Base-by-base conservation (phyloP, 2,329 filamentous ascomycete genomes). In the Keithomyces neogunnii region DNA sequence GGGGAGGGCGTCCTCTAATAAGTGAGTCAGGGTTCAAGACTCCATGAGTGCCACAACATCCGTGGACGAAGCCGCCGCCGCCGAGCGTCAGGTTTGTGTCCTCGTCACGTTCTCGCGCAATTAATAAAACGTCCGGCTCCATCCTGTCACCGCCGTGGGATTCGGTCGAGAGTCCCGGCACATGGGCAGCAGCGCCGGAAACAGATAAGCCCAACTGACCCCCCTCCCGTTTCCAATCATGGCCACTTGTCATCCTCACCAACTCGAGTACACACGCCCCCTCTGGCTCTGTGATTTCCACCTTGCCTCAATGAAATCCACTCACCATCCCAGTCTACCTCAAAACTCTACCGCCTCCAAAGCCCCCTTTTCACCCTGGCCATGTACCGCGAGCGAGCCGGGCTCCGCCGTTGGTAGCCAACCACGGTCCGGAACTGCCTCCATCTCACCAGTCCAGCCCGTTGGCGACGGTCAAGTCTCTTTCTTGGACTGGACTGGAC, bases 341-440 rank as follows among this genome's bases (percentile, higher is more conserved):
- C 39, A 30, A 56, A 59, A 59, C 56, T 51, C 56, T 59, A 39
- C 51, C 57, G 56, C 54, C 56, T 57, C 54, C 46, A 53, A 53
- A 35, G 47, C 43, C 44, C 49, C 26, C 38, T 46, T 38, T 33
- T 46, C 9, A 30, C 43, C 28, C 47, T 38, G 33, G 30, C 30
- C 30, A 19, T 39, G 47, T 43, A 31, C 31, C 13, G 39, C n/a
- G 10, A 19, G 28, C 31, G 30, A 45, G 19, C 40, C 40, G 28
- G 30, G 26, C 30, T 13, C 29, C 45, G 33, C 45, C 38, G 4
- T 33, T 28, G 29, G 29, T 19, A 39, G 45, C 45, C 45, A 47
- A 47, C 45, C 45, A 47, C 10, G 11, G 33, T 10, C 28, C 33
- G 38, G 38, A 19, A 48, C 19, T 29, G 26, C 40, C 7, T 38